These are phyloP conservation scores for Acanthochlamys bracteata DNA, from an alignment of 106 monocot genomes.

Conservation along the genomic window DNA sequence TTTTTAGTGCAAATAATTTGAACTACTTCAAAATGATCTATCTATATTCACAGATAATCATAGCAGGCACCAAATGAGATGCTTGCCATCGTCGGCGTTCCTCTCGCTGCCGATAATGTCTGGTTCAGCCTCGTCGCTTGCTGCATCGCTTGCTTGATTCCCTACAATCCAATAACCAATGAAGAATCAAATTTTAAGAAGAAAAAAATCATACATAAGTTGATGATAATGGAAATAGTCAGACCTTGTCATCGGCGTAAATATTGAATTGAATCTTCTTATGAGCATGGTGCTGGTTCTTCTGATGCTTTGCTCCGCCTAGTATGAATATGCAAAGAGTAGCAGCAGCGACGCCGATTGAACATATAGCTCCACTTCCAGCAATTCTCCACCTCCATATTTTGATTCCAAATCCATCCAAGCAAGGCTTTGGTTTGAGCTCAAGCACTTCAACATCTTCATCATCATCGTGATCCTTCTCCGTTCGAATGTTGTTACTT, in stretches of 20 bases:
- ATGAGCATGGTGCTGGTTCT: constrained; percentile 21
- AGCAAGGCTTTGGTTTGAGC: constrained; percentile 7
- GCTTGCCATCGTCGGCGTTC: constrained; percentile 31
- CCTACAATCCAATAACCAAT: constrained; percentile 14
- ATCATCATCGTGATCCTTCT: neutral
- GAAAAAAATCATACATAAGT: too few species aligned
- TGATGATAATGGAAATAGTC: too few species aligned
- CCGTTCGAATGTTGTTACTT: too few species aligned
- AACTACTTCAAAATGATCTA: too few species aligned
- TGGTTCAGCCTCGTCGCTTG: constrained; percentile 49
- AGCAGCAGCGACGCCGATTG: constrained; percentile 48
- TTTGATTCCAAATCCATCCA: constrained; percentile 22
- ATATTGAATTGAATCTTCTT: constrained; percentile 50
- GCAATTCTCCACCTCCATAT: constrained; percentile 36
- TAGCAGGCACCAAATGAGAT: constrained; percentile 50
- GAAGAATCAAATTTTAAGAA: neutral
- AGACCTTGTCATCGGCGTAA: constrained; percentile 44
- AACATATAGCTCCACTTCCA: constrained; percentile 43
- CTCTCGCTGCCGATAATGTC: constrained; percentile 28
- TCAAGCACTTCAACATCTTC: neutral
- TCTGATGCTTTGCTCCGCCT: constrained; percentile 18
- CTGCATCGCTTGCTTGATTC: constrained; percentile 39
- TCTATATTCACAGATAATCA: constrained; percentile 18
- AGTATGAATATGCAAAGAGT: constrained; percentile 50
- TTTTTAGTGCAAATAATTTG: neutral